A percentile compares a stretch with the other conserved stretches of the same genome.
These are phyloP conservation scores for Angophora floribunda DNA, from an alignment of 345 rosid genomes.

Conservation along the genomic window DNA sequence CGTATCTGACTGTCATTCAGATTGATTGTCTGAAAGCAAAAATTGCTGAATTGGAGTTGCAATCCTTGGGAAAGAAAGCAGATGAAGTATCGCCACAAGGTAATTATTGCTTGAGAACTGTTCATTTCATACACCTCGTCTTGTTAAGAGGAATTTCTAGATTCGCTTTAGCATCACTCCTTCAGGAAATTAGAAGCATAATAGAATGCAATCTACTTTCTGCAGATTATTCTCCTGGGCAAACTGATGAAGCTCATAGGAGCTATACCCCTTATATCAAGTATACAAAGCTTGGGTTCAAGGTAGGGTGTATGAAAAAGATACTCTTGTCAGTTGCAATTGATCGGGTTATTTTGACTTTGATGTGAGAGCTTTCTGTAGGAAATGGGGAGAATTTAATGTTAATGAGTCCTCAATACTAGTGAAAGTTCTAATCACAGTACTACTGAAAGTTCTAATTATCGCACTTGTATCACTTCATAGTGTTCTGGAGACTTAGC, in stretches of 20 bases:
- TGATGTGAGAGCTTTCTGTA: background rate
- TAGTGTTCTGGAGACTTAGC: background rate
- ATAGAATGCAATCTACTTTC: slow-evolving; percentile 7
- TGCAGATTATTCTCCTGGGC: slow-evolving; percentile 13
- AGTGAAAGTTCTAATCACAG: background rate
- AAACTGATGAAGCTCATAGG: slow-evolving; percentile 20
- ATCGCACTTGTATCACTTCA: background rate
- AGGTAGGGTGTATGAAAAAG: slow-evolving; percentile 25
- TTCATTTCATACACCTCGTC: background rate
- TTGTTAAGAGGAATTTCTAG: background rate
- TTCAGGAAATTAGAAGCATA: slow-evolving; percentile 26
- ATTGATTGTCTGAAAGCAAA: slow-evolving; percentile 53
- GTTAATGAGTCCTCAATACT: background rate
- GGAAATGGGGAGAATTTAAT: background rate
- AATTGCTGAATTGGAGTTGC: slow-evolving; percentile 53
- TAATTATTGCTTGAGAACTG: background rate
- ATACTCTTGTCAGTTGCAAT: background rate
- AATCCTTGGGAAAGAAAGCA: slow-evolving; percentile 9
- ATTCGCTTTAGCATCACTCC: background rate
- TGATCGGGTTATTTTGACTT: background rate
- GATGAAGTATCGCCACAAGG: slow-evolving; percentile 7
- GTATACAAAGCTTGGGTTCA: slow-evolving; percentile 87
- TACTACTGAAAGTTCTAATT: background rate
- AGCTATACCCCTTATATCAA: slow-evolving; percentile 76
- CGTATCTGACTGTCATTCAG: slow-evolving; percentile 21